Evolutionary conservation across 2,329 filamentous ascomycete species (phyloP).

Genomic region (Mycosphaerella arachidis): DNA sequence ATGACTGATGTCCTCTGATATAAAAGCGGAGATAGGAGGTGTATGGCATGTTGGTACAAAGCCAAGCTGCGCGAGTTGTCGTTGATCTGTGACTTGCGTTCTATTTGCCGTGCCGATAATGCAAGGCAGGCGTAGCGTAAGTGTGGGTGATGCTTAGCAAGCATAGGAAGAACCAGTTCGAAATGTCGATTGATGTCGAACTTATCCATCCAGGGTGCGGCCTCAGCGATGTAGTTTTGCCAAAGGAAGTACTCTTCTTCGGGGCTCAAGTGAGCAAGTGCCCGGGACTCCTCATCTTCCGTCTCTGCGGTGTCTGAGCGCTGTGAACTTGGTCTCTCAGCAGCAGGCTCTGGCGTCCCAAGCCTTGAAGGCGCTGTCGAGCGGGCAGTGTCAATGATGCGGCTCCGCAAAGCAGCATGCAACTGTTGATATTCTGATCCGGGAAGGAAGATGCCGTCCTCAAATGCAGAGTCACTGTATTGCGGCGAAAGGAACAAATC

Average conservation of each 20-base stretch:
- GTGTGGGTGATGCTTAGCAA: constrained; percentile 45
- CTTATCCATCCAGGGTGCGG: constrained; percentile 56
- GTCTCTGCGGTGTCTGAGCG: constrained; percentile 8
- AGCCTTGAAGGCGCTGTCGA: constrained; percentile 27
- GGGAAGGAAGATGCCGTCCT: constrained; percentile 33
- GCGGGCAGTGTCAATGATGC: constrained; percentile 31
- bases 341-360: constrained; percentile 22
- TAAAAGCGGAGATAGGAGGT: constrained; percentile 40
- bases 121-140: constrained; percentile 51
- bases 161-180: constrained; percentile 47
- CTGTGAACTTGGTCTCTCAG: constrained; percentile 1
- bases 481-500: constrained; percentile 24
- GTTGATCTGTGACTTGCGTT: constrained; percentile 44
- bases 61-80: constrained; percentile 49
- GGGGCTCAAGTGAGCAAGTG: constrained; percentile 26
- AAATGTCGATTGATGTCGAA: constrained; percentile 53
- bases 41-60: constrained; percentile 52
- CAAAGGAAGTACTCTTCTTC: constrained; percentile 30
- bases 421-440: constrained; percentile 32
- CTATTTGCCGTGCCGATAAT: constrained; percentile 51
- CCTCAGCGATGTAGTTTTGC: constrained; percentile 49
- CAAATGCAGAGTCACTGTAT: constrained; percentile 26
- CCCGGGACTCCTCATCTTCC: constrained; percentile 22
- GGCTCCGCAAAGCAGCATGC: constrained; percentile 28
- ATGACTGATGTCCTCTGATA: constrained; percentile 44